Evolutionary conservation across 305 asterid species (phyloP).

Genomic region (Ajuga reptans): DNA sequence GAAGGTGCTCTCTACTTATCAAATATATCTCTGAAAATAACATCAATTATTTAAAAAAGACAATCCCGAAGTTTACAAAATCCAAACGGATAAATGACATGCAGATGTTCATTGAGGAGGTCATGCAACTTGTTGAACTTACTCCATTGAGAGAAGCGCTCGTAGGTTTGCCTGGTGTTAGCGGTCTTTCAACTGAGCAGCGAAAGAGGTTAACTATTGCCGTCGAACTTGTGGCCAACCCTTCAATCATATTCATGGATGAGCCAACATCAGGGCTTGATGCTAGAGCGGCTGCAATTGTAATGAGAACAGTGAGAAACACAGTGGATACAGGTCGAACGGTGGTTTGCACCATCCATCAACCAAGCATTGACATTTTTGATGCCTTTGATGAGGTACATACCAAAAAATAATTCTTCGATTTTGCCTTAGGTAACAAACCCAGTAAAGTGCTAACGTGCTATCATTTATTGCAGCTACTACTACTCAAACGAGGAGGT

Average conservation of each 20-base stretch:
- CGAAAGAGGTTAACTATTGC: conserved; percentile 81
- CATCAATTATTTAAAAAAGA: background rate
- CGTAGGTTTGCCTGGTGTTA: conserved; percentile 83
- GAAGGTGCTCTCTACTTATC: conserved; percentile 34
- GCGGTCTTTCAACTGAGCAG: conserved; percentile 88
- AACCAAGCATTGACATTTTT: conserved; percentile 92
- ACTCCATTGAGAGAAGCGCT: conserved; percentile 60
- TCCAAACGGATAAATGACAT: conserved; percentile 3
- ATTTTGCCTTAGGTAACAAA: background rate
- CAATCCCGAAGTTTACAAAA: background rate
- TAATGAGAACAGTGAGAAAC: conserved; percentile 92
- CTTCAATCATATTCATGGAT: conserved; percentile 90
- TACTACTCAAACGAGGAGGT: conserved; percentile 80
- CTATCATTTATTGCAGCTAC: conserved; percentile 43
- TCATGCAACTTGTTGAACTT: conserved; percentile 79
- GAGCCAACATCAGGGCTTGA: conserved; percentile 97
- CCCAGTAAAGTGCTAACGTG: background rate
- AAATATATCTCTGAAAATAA: background rate
- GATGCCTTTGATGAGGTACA: conserved; percentile 92
- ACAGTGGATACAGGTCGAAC: conserved; percentile 93
- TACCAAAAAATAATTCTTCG: background rate
- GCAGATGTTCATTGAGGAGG: conserved; percentile 82
- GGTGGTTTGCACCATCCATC: conserved; percentile 93
- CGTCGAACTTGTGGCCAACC: conserved; percentile 87
- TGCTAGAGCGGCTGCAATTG: conserved; percentile 94